Percentiles rank a stretch among this genome's conserved stretches.
These are phyloP conservation scores for Sedum album DNA, from an alignment of 164 flowering plant genomes.

Conservation along the genomic window DNA sequence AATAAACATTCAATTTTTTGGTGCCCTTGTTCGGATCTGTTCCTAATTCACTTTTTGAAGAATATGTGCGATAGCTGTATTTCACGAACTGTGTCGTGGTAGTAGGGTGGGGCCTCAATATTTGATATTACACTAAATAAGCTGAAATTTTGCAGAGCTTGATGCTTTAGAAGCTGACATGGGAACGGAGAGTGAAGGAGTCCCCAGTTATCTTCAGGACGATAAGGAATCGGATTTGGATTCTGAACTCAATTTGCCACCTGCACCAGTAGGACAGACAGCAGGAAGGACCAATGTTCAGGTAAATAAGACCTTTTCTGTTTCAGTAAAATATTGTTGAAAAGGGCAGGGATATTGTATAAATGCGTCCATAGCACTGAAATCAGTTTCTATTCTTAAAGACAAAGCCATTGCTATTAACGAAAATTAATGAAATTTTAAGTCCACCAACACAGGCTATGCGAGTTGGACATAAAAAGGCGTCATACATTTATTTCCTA, in stretches of 20 bases:
- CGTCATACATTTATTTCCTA: too few relatives aligned
- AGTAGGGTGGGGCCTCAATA: background rate
- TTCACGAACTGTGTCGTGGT: background rate
- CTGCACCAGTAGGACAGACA: constrained; percentile 31
- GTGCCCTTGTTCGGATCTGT: background rate
- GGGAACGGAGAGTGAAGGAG: constrained; percentile 72
- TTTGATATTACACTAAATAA: background rate
- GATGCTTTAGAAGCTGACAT: constrained; percentile 97
- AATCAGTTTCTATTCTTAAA: background rate
- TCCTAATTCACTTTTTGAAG: background rate
- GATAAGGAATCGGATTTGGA: constrained; percentile 18
- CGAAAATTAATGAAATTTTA: background rate
- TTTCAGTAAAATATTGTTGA: background rate
- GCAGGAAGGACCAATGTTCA: constrained; percentile 50
- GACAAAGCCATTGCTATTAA: background rate
- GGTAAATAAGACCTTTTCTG: constrained; percentile 24
- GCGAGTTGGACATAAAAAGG: too few relatives aligned
- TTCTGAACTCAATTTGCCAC: background rate
- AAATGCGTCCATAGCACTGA: background rate
- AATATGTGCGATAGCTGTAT: background rate
- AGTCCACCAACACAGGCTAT: background rate
- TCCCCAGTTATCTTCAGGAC: constrained; percentile 85
- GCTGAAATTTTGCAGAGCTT: constrained; percentile 49
- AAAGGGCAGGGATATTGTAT: background rate
- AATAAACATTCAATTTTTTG: too few relatives aligned